These are phyloP conservation scores for Sporothrix luriei DNA, from an alignment of 2,329 filamentous ascomycete genomes.

Conservation along the genomic window DNA sequence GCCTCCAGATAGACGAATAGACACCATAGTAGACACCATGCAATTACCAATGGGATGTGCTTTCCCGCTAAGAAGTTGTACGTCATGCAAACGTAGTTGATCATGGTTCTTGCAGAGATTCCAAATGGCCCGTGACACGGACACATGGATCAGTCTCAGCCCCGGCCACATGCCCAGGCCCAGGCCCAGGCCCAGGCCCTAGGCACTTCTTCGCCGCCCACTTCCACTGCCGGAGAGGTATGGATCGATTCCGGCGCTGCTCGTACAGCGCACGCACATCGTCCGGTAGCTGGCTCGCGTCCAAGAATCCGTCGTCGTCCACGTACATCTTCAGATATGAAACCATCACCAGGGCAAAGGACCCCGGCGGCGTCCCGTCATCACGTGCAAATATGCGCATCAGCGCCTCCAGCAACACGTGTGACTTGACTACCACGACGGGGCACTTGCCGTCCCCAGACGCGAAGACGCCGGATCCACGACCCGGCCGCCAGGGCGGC, in stretches of 20 bases:
- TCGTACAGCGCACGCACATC: not conserved
- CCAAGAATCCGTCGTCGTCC: constrained; percentile 38
- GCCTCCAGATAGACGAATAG: not conserved
- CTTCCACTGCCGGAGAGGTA: constrained; percentile 13
- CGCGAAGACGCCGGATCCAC: constrained; percentile 35
- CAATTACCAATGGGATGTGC: no score
- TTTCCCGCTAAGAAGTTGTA: no score
- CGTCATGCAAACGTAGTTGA: no score
- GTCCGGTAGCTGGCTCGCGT: constrained; percentile 36
- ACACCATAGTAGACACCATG: no score
- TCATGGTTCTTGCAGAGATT: no score
- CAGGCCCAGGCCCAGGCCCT: no score
- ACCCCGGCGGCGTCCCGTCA: constrained; percentile 34
- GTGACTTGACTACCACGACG: constrained; percentile 36
- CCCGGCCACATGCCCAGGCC: no score
- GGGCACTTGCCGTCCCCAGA: constrained; percentile 6
- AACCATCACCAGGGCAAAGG: constrained; percentile 38
- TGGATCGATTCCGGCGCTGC: not conserved
- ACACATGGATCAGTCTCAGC: no score
- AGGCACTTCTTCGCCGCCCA: no score
- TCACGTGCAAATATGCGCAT: constrained; percentile 39
- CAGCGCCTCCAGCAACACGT: constrained; percentile 39
- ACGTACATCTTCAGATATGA: constrained; percentile 39
- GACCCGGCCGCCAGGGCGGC: constrained; percentile 38
- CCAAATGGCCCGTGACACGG: no score